Evolutionary conservation across 768 basidiomycete genomes (phyloP).

Genomic region (Kwoniella botswanensis): DNA sequence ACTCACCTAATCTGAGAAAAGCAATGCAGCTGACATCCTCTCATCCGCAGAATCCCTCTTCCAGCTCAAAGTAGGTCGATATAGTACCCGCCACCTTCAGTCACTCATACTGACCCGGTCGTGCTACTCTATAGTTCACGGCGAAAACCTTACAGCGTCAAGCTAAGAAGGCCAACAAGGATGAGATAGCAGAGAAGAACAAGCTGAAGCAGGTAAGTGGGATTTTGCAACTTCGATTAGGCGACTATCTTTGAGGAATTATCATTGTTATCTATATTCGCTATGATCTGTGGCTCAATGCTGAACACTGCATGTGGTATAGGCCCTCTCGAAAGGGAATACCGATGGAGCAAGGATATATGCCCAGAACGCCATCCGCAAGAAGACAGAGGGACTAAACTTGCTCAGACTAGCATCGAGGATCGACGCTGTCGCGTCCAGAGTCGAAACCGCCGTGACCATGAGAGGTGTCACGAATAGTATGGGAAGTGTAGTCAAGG

Average conservation of each 20-base stretch:
- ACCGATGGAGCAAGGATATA: conserved; percentile 97
- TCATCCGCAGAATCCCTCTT: conserved; percentile 93
- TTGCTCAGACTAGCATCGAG: conserved; percentile 85
- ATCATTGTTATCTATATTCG: too few species aligned
- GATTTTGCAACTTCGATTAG: neutral
- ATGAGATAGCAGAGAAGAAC: conserved; percentile 84
- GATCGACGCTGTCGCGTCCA: conserved; percentile 93
- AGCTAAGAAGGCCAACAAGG: conserved; percentile 96
- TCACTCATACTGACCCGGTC: conserved; percentile 29
- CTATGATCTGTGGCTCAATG: too few species aligned
- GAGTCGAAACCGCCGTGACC: conserved; percentile 97
- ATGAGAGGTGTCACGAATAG: conserved; percentile 91
- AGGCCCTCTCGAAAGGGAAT: conserved; percentile 97
- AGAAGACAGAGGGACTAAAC: conserved; percentile 94
- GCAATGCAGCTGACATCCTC: conserved; percentile 12
- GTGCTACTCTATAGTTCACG: conserved; percentile 72
- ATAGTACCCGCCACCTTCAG: conserved; percentile 1
- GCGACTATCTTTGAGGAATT: neutral
- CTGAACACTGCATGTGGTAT: too few species aligned
- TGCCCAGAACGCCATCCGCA: conserved; percentile 95
- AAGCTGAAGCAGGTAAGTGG: conserved; percentile 86
- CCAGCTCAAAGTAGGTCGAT: conserved; percentile 80
- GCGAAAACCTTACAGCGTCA: conserved; percentile 93
- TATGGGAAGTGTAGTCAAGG: conserved; percentile 94
- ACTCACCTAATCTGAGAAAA: neutral